phyloP scores from a whole-genome alignment of 257 asterid species.

The Marsdenia floribunda region DNA sequence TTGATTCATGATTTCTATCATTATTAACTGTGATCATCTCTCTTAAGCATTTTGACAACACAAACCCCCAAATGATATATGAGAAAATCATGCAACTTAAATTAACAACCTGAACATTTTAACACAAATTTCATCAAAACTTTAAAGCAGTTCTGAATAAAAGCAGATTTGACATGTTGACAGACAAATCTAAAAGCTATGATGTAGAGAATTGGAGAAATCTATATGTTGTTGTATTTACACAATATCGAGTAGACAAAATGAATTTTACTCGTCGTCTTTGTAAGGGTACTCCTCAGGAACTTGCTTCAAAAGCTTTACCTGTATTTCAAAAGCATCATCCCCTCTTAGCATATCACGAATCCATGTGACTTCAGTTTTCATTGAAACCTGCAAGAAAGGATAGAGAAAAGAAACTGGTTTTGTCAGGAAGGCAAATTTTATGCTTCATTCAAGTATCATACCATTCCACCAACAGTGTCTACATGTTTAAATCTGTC shows the following conservation, averaged over 20 bases:
- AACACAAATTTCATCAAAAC: background rate
- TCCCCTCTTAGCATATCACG: constrained; percentile 98
- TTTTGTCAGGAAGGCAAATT: background rate
- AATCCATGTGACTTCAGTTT: constrained; percentile 90
- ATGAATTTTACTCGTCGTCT: constrained; percentile 68
- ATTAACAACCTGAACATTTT: background rate
- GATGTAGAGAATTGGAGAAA: background rate
- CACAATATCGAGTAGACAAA: constrained; percentile 12
- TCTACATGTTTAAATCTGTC: background rate
- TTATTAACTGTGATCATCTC: background rate
- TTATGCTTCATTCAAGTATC: background rate
- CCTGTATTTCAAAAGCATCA: constrained; percentile 88
- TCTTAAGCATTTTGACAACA: background rate
- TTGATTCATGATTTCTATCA: background rate
- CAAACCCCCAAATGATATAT: background rate
- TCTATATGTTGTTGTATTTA: constrained; percentile 17
- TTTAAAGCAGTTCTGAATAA: background rate
- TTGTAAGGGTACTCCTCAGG: constrained; percentile 98
- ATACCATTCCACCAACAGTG: background rate
- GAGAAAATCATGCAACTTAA: background rate
- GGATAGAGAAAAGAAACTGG: background rate
- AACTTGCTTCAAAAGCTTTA: constrained; percentile 89
- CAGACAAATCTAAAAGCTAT: background rate
- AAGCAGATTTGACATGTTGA: background rate
- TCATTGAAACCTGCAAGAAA: constrained; percentile 75